Evolutionary conservation across 805 yeast genomes (phyloP), one percentile per base, ranked within the genome.

Genomic region (Cyberlindnera subsufficiens): DNA sequence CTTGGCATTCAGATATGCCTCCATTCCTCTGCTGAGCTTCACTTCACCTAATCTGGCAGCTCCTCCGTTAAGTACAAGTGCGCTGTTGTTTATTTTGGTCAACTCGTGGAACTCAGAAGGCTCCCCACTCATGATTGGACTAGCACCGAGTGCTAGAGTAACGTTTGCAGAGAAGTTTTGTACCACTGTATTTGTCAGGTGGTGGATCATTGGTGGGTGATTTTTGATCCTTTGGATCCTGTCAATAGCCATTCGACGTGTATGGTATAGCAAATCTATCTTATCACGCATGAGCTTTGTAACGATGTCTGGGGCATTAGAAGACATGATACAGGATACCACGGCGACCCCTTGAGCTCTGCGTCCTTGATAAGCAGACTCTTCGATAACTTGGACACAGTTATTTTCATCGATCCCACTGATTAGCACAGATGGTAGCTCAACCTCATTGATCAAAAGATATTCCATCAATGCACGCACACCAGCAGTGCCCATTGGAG

Each of bases 41-140:
- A 61, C 63, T 22, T 34, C 16, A 46, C 77, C 63, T 3, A 53
- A 64, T 1, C 71, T 64, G 0, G 74, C 72, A 0, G 93, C 83
- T 0, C 96, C 96, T 25, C 89, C 75, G 56, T 89, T 89, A 16
- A 87, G 55, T 7, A 88, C 71, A n/a, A 87, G 65, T 0, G 81
- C 74, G 2, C 77, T 58, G 38, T 73, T 62, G 6, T 86, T 77
- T 19, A 75, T 63, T 1, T 56, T 48, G 0, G 91, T 78, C 37
- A 90, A 69, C 16, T 83, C 91, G 5, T 60, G 72, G 51, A 74
- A 87, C 54, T 90, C 96, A 2, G 68, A 73, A 1, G 68, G 54
- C 30, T 79, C 69, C 54, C 87, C 95, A 19, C 93, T 80, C 96
- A 89, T 89, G 17, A 86, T 79, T 1, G 97, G 96, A 2, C 95